Conservation (phyloP, 2,329 filamentous ascomycete genomes). For the Cladophialophora chaetospira region DNA sequence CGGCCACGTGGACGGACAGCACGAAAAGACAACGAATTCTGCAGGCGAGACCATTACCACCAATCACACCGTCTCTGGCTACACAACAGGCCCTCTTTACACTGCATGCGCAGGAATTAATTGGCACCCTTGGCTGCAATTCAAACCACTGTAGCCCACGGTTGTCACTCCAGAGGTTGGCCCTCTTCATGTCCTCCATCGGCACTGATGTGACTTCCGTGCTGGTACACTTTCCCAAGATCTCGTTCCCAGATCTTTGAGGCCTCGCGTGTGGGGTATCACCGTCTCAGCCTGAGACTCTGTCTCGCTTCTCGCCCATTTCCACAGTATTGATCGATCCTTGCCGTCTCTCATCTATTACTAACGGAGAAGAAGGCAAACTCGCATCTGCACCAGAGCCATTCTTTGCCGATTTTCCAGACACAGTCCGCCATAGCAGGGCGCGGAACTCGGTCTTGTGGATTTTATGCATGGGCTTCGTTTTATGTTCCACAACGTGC, state of each 20-base stretch:
- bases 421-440: no score
- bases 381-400: not conserved
- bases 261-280: not conserved
- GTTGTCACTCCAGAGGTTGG: not conserved
- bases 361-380: not conserved
- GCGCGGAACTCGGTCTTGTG: no score
- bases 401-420: no score
- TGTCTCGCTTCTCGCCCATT: not conserved
- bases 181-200: not conserved
- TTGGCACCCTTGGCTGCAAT: not conserved
- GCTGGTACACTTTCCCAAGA: not conserved
- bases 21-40: not conserved
- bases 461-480: no score
- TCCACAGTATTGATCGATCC: not conserved
- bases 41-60: not conserved
- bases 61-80: not conserved
- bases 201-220: not conserved
- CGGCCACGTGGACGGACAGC: constrained; percentile 8
- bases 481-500: no score
- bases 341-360: not conserved
- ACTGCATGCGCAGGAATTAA: not conserved
- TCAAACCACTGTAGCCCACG: not conserved
- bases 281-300: constrained; percentile 23
- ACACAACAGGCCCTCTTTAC: not conserved
- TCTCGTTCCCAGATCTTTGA: constrained; percentile 7